Conservation (phyloP, 805 yeast species). For the Metschnikowia sp. region DNA sequence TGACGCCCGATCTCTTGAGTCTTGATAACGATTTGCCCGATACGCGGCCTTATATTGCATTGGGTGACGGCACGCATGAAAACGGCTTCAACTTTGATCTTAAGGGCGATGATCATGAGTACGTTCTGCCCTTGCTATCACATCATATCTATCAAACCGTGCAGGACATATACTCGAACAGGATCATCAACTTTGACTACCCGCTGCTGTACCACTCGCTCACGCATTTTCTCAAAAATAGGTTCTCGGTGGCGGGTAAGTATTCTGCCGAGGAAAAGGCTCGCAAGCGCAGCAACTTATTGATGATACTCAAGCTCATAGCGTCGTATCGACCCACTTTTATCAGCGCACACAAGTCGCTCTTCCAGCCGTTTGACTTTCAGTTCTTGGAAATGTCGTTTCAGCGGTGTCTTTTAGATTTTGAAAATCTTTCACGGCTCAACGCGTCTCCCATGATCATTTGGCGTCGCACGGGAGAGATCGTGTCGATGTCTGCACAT, state of each 20-base stretch:
- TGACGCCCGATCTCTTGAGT: slow-evolving; percentile 12
- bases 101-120: slow-evolving; percentile 28
- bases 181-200: slow-evolving; percentile 52
- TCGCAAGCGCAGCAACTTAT: slow-evolving; percentile 30
- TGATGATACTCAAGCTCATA: slow-evolving; percentile 51
- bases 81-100: slow-evolving; percentile 14
- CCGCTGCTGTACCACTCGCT: slow-evolving; percentile 62
- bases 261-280: slow-evolving; percentile 27
- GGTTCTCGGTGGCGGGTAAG: slow-evolving; percentile 52
- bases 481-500: slow-evolving; percentile 74
- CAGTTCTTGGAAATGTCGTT: slow-evolving; percentile 48
- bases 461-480: slow-evolving; percentile 86
- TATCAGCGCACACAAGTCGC: slow-evolving; percentile 68
- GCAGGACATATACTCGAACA: slow-evolving; percentile 48
- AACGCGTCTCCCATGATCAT: slow-evolving; percentile 78
- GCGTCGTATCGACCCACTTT: slow-evolving; percentile 73
- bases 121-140: slow-evolving; percentile 55
- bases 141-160: slow-evolving; percentile 53
- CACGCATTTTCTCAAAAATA: slow-evolving; percentile 48
- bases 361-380: slow-evolving; percentile 65
- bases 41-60: slow-evolving; percentile 41
- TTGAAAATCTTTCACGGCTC: slow-evolving; percentile 42
- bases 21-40: slow-evolving; percentile 10
- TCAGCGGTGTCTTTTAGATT: slow-evolving; percentile 43
- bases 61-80: slow-evolving; percentile 24